A percentile compares a stretch with the other conserved stretches of the same genome.
Evolutionary conservation across 306 rosid genomes (phyloP).

Genomic region (Ormosia semicastrata): DNA sequence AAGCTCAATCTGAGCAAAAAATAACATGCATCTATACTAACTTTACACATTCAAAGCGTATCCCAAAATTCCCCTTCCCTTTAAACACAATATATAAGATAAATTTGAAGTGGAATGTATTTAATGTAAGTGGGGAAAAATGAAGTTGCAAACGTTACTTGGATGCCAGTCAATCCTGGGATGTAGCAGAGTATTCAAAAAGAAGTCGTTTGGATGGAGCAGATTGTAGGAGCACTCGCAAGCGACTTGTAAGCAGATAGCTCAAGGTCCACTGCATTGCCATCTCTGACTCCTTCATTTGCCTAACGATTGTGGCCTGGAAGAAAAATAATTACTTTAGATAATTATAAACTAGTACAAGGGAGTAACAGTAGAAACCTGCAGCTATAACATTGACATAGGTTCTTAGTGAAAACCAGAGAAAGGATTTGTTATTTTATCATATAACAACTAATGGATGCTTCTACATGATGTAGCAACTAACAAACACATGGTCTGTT

Average conservation of each 20-base stretch:
- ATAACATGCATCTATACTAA: constrained; percentile 14
- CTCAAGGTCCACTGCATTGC: constrained; percentile 86
- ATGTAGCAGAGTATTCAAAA: constrained; percentile 78
- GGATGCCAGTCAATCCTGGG: constrained; percentile 49
- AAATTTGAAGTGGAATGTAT: neutral
- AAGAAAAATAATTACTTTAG: constrained; percentile 5
- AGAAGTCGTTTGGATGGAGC: constrained; percentile 69
- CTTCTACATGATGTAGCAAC: neutral
- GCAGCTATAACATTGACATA: neutral
- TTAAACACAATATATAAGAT: neutral
- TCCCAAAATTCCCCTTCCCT: neutral
- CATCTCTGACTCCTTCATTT: constrained; percentile 94
- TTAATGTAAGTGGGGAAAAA: neutral
- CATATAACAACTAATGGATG: neutral
- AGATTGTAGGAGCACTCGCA: constrained; percentile 75
- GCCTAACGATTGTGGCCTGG: constrained; percentile 83
- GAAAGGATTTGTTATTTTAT: neutral
- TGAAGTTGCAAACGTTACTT: neutral
- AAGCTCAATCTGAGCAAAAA: constrained; percentile 59
- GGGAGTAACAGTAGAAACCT: neutral
- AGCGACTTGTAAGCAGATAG: constrained; percentile 79
- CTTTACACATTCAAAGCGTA: neutral
- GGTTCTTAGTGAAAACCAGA: too few relatives aligned
- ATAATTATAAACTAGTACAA: neutral
- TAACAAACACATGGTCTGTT: neutral